These are phyloP conservation scores for Elsinoe fawcettii DNA, from an alignment of 2,329 filamentous ascomycete genomes.

Conservation along the genomic window DNA sequence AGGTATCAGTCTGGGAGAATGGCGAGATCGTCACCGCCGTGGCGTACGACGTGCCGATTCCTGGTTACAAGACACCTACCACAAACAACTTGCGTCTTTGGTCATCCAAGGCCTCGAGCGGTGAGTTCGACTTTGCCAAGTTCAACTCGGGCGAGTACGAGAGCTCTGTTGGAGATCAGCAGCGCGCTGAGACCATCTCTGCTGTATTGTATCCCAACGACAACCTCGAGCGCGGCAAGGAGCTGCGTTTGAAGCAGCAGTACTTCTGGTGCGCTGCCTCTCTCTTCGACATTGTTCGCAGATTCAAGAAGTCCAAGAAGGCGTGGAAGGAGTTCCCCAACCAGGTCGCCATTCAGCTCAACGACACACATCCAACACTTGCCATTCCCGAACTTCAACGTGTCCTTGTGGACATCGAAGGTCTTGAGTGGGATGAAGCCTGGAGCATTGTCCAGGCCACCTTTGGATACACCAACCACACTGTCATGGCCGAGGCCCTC, in stretches of 20 bases:
- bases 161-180: conserved; percentile 94
- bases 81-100: conserved; percentile 96
- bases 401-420: conserved; percentile 82
- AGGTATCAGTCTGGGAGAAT: conserved; percentile 72
- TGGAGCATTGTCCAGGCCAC: conserved; percentile 62
- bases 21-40: conserved; percentile 88
- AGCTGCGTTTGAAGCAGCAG: conserved; percentile 95
- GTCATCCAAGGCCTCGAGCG: conserved; percentile 94
- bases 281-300: conserved; percentile 87
- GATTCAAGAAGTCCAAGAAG: conserved; percentile 95
- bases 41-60: conserved; percentile 81
- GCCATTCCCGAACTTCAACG: conserved; percentile 94
- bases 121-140: conserved; percentile 98
- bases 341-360: conserved; percentile 93
- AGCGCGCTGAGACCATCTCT: conserved; percentile 97
- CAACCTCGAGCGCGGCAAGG: conserved; percentile 91
- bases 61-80: conserved; percentile 78
- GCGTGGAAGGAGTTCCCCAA: conserved; percentile 88
- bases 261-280: conserved; percentile 99
- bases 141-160: conserved; percentile 99
- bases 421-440: conserved; percentile 84
- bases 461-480: conserved; percentile 98
- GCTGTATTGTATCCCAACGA: conserved; percentile 88
- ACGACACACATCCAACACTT: conserved; percentile 93
- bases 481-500: conserved; percentile 87